phyloP scores from a whole-genome alignment of 2,329 filamentous ascomycete genomes.

The Fusarium sp. region DNA sequence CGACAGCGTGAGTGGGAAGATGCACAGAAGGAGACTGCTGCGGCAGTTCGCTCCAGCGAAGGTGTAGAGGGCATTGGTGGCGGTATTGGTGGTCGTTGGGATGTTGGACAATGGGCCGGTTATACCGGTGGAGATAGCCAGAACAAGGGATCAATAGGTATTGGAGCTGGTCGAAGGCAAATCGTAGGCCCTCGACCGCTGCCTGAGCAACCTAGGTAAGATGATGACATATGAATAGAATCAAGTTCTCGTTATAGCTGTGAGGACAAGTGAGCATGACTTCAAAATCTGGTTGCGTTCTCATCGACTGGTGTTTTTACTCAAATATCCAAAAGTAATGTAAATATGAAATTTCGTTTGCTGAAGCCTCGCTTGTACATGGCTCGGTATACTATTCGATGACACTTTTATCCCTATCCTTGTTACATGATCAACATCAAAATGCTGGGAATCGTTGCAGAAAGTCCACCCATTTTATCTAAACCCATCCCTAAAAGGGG shows the following conservation, averaged over 20 bases:
- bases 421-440: not conserved
- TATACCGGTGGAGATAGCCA: slow-evolving; percentile 81
- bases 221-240: slow-evolving; percentile 11
- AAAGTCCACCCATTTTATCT: slow-evolving; percentile 30
- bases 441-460: slow-evolving; percentile 11
- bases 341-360: not conserved
- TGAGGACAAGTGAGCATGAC: not conserved
- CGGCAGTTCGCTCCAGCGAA: slow-evolving; percentile 63
- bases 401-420: not conserved
- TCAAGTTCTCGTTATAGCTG: not conserved
- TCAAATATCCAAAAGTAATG: not conserved
- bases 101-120: slow-evolving; percentile 80
- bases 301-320: not conserved
- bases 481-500: slow-evolving; percentile 22
- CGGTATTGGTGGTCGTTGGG: slow-evolving; percentile 78
- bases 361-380: slow-evolving; percentile 8
- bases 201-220: slow-evolving; percentile 57
- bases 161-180: slow-evolving; percentile 77
- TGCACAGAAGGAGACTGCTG: slow-evolving; percentile 73
- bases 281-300: not conserved
- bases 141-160: slow-evolving; percentile 74
- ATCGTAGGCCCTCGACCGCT: slow-evolving; percentile 83
- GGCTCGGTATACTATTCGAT: slow-evolving; percentile 3
- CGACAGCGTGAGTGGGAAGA: slow-evolving; percentile 85
- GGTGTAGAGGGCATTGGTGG: slow-evolving; percentile 73